Base-by-base conservation (phyloP, 2,329 filamentous ascomycete genomes). In the Colletotrichum gigasporum region DNA sequence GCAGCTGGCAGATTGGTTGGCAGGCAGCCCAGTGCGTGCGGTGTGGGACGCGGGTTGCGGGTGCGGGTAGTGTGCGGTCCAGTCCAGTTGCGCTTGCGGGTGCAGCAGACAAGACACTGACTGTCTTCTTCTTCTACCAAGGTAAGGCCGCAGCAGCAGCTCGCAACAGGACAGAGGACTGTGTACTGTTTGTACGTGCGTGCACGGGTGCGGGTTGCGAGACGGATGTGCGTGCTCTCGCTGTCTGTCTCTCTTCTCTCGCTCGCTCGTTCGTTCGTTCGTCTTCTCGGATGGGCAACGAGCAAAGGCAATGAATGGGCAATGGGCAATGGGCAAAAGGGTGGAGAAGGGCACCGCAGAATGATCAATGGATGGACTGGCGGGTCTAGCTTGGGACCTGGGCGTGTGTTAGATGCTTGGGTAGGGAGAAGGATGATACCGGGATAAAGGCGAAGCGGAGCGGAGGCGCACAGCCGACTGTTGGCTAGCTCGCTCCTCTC, bases 391-490 rank as follows among this genome's bases (percentile, higher is more conserved):
- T 62, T 39, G 50, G 51, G 57, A 65, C 42, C 57, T 56, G 50
- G 57, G 62, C 58, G 51, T 65, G 44, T 65, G 58, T 65, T 63
- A 54, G 62, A 62, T 65, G 57, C 56, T 64, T 64, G 55, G 61
- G 57, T 63, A 57, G 63, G 57, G 51, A 65, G 58, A 45, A 65
- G 63, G 63, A 63, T 65, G 63, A 65, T 65, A 63, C 63, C 58
- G 63, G 63, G 63, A 65, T 65, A 65, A 65, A 65, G 63, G 63
- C 63, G 37, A 63, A 65, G 63, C 63, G 63, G 58, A 65, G 63
- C 50, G 44, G 63, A 63, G 58, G 63, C 57, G 57, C 63, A 63
- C 50, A 63, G 58, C 63, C 58, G 63, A 65, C 57, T 65, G 63
- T 65, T 65, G 57, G 63, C 57, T 62, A 65, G 63, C 50, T 47